phyloP scores from a whole-genome alignment of 441 rosid genomes.

The Adansonia madagascariensis region DNA sequence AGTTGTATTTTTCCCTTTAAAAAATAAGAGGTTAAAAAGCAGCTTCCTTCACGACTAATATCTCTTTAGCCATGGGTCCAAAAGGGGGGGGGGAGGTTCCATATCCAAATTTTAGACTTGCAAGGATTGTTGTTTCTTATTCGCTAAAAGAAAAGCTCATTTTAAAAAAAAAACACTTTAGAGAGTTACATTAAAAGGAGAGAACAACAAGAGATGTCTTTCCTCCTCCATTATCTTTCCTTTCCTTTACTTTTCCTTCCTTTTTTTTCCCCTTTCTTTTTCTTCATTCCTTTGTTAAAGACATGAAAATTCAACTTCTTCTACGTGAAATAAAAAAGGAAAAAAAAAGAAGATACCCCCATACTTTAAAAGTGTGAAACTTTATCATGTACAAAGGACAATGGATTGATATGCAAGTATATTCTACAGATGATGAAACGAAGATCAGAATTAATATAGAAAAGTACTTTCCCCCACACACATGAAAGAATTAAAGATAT shows the following conservation, averaged over 20 bases:
- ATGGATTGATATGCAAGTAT: slow-evolving; percentile 27
- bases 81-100: slow-evolving; percentile 32
- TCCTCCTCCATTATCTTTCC: slow-evolving; percentile 21
- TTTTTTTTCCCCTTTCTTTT: slow-evolving; percentile 13
- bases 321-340: slow-evolving; percentile 37
- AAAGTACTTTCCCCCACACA: neutral
- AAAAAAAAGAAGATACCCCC: slow-evolving; percentile 26
- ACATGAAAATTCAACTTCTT: slow-evolving; percentile 41
- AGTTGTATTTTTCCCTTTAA: slow-evolving; percentile 25
- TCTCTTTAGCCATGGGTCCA: slow-evolving; percentile 40
- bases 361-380: slow-evolving; percentile 31
- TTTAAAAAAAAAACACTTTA: slow-evolving; percentile 43
- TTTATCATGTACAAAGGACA: slow-evolving; percentile 27
- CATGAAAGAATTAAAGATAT: neutral
- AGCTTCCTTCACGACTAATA: slow-evolving; percentile 38
- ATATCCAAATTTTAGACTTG: slow-evolving; percentile 32
- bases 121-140: slow-evolving; percentile 37
- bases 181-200: slow-evolving; percentile 57
- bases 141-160: slow-evolving; percentile 40
- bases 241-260: slow-evolving; percentile 14
- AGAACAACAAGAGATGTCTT: slow-evolving; percentile 47
- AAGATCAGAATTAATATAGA: neutral
- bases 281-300: slow-evolving; percentile 44
- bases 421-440: slow-evolving; percentile 37
- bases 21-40: slow-evolving; percentile 41